Conservation (phyloP, 2,329 filamentous ascomycete genomes). For the Cordyceps cicadae region DNA sequence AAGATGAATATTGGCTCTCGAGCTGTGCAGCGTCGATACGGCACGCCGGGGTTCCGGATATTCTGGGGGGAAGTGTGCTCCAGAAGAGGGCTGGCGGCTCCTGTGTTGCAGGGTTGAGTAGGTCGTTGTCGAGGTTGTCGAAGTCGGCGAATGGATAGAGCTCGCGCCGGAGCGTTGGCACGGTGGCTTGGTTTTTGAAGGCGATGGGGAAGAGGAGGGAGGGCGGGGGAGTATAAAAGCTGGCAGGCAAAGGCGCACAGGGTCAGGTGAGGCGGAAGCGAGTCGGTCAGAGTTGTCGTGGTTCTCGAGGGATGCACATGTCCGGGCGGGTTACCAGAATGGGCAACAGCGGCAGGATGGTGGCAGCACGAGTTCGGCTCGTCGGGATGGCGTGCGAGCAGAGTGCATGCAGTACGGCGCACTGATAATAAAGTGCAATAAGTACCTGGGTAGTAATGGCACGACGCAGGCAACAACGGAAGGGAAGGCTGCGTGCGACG, state of each 20-base stretch:
- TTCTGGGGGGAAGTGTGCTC: background rate
- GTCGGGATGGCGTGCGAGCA: background rate
- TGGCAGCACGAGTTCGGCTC: slow-evolving; percentile 1
- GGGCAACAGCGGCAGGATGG: background rate
- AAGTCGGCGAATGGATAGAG: background rate
- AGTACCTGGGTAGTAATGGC: background rate
- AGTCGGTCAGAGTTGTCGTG: slow-evolving; percentile 5
- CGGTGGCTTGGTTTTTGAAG: background rate
- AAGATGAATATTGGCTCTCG: background rate
- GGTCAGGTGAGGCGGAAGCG: background rate
- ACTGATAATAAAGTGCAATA: too few species aligned
- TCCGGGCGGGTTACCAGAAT: background rate
- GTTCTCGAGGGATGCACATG: slow-evolving; percentile 3
- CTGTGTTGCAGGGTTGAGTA: background rate
- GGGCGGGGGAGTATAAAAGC: background rate
- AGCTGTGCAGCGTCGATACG: background rate
- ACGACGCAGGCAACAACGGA: background rate
- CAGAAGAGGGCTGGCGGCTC: background rate
- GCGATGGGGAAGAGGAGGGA: background rate
- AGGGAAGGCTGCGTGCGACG: background rate
- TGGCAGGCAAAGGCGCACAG: background rate
- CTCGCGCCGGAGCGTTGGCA: background rate
- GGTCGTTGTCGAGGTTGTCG: background rate
- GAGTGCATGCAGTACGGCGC: background rate
- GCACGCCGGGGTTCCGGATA: background rate